A percentile compares a stretch with the other conserved stretches of the same genome.
Conservation (phyloP, 1,284 basidiomycete species). For the Ceratobasidium theobromae region DNA sequence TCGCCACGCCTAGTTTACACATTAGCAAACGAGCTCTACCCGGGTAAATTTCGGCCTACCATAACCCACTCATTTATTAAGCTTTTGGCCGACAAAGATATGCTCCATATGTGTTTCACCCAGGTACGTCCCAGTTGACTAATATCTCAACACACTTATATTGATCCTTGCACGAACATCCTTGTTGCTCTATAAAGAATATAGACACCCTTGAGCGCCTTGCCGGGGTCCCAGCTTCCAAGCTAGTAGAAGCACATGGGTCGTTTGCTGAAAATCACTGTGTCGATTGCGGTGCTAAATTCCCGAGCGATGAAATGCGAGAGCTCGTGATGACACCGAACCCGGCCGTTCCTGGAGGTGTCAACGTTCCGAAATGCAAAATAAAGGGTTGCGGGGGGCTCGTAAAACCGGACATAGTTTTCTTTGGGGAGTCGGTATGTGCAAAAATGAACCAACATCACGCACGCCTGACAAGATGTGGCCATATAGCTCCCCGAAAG, state of each 20-base stretch:
- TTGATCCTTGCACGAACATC: background rate
- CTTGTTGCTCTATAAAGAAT: conserved; percentile 45
- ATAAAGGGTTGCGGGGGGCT: conserved; percentile 58
- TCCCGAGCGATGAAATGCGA: conserved; percentile 68
- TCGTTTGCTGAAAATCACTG: conserved; percentile 84
- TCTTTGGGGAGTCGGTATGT: conserved; percentile 73
- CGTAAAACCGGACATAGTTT: conserved; percentile 93
- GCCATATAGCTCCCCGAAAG: conserved; percentile 62
- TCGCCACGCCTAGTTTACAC: conserved; percentile 62
- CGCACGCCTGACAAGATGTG: background rate
- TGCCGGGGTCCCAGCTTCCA: conserved; percentile 71
- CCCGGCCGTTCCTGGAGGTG: conserved; percentile 37
- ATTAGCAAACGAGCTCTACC: conserved; percentile 88
- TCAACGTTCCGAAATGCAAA: conserved; percentile 63
- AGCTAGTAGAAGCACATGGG: conserved; percentile 93
- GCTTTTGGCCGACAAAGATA: conserved; percentile 64
- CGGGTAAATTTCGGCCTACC: conserved; percentile 83
- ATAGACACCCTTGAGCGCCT: conserved; percentile 92
- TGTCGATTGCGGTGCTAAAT: conserved; percentile 64
- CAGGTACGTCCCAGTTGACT: conserved; percentile 47
- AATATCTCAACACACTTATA: background rate
- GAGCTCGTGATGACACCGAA: conserved; percentile 50
- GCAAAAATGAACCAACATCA: background rate
- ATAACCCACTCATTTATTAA: conserved; percentile 88
- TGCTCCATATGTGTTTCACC: conserved; percentile 78